Evolutionary conservation across 495 filamentous ascomycete genomes (phyloP), one percentile per base, ranked within the genome.

Genomic region (Chaetomium tenue): DNA sequence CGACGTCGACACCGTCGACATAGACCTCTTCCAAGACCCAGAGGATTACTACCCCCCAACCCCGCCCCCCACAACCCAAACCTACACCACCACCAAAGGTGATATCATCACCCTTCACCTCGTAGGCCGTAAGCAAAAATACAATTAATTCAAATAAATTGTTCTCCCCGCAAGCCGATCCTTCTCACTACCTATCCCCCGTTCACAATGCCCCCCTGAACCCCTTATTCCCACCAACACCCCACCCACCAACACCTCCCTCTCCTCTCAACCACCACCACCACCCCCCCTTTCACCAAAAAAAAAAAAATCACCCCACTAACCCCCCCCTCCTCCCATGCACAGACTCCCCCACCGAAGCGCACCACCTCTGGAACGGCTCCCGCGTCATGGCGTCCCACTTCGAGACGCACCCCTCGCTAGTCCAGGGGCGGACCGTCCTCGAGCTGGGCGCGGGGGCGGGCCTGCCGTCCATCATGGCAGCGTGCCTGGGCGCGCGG

Each of bases 391-490:
- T 92, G 59, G 84, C 92, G 13, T 76, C 84, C 64, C 91, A 92
- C 77, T 86, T 98, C 64, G 89, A 96, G 74, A 72, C 82, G 28
- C 78, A 86, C 64, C 82, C 86, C 18, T 66, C 71, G 3, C 81
- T 91, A 13, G 78, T 95, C 25, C 63, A 72, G 1, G 77, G 74
- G 44, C 89, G 86, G 60, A 83, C 86, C 28, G 83, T 96, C 5
- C 86, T 97, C 15, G 93, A 98, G 74, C 88, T 98, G 52, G 93
- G 93, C 58, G 92, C 93, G 18, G 93, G 91, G 33, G 91, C 90
- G 0, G 93, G 93, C 0, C 82, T 97, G 4, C 93, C 93, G 2
- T 88, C 86, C 68, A 83, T 98, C 26, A 87, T 94, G 16, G 87
- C 85, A 65, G 88, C 87, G 0, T 76, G 87, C n/a, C 76, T 85